phyloP scores from a whole-genome alignment of 106 monocot genomes.

The Dendrobium huoshanense region DNA sequence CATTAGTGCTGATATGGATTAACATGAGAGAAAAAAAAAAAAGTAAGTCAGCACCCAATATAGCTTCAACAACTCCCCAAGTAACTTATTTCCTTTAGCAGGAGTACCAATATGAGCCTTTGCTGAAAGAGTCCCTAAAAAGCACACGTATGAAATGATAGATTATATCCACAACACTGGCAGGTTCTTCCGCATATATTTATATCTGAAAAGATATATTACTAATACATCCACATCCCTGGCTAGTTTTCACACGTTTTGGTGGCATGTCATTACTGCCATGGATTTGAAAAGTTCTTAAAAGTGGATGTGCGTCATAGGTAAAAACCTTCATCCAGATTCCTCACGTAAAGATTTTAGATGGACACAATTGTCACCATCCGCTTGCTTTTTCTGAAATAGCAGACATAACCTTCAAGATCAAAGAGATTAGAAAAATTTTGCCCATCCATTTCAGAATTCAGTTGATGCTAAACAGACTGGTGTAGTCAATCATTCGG shows the following conservation, averaged over 20 bases:
- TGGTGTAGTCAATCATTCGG: background rate
- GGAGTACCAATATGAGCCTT: background rate
- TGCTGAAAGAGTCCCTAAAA: background rate
- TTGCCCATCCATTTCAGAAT: background rate
- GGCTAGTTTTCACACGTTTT: background rate
- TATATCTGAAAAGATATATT: background rate
- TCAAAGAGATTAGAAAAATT: background rate
- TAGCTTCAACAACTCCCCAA: background rate
- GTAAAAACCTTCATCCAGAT: background rate
- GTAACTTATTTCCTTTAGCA: background rate
- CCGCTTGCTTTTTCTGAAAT: background rate
- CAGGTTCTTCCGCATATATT: too few species aligned
- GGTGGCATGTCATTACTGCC: background rate
- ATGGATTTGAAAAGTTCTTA: background rate
- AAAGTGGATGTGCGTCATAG: background rate
- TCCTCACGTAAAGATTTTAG: too few species aligned
- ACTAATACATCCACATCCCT: background rate
- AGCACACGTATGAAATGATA: too few species aligned
- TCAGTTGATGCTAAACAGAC: background rate
- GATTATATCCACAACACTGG: too few species aligned
- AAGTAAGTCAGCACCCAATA: background rate
- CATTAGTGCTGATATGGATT: too few species aligned
- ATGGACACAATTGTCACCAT: background rate
- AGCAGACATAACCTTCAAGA: background rate
- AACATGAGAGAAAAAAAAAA: background rate